phyloP scores from a whole-genome alignment of 768 basidiomycete species.

The Lentinula aciculospora region DNA sequence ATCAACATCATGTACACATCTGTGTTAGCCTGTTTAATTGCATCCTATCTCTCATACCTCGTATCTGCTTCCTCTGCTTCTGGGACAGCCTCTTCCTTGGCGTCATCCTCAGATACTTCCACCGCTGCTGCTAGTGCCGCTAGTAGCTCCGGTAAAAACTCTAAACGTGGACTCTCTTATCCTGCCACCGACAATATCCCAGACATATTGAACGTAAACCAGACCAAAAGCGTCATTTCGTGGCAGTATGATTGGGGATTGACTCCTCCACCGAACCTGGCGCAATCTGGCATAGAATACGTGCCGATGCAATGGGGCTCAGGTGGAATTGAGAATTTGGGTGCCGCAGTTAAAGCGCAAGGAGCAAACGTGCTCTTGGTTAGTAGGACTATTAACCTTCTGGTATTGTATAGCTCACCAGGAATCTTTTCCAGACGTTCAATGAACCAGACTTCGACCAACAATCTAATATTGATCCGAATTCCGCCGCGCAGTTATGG shows the following conservation, averaged over 20 bases:
- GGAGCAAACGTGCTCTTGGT: slow-evolving; percentile 48
- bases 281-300: slow-evolving; percentile 36
- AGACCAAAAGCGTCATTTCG: slow-evolving; percentile 33
- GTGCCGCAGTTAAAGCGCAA: slow-evolving; percentile 32
- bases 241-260: slow-evolving; percentile 56
- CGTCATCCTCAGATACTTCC: not conserved
- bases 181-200: slow-evolving; percentile 31
- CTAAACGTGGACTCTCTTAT: slow-evolving; percentile 42
- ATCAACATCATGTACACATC: not conserved
- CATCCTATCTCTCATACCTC: not conserved
- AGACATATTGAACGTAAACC: slow-evolving; percentile 40
- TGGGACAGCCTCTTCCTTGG: not conserved
- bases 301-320: slow-evolving; percentile 53
- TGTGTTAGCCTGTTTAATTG: not conserved
- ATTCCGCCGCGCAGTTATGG: slow-evolving; percentile 50
- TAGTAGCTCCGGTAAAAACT: slow-evolving; percentile 26
- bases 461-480: slow-evolving; percentile 40
- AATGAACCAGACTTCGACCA: slow-evolving; percentile 51
- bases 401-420: slow-evolving; percentile 21
- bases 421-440: slow-evolving; percentile 36
- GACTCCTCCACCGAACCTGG: slow-evolving; percentile 35
- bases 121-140: slow-evolving; percentile 16
- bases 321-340: slow-evolving; percentile 30
- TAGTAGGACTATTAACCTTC: slow-evolving; percentile 9
- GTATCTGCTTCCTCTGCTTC: not conserved